Conservation (phyloP, 352 stramenopile genomes). For the Hyaloperonospora brassicae region DNA sequence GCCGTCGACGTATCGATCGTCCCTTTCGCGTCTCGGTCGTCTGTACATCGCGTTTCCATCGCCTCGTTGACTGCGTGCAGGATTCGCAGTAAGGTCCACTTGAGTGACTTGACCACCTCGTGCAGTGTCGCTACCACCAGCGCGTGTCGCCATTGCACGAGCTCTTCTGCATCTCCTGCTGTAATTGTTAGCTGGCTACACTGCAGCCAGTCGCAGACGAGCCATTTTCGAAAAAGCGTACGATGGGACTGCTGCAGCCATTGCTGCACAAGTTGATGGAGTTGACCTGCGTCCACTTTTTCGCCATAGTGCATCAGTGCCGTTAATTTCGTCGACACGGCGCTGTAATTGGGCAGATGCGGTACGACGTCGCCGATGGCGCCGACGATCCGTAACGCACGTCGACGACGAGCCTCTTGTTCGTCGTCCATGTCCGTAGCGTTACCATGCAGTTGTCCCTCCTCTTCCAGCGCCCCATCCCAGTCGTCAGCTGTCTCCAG, state of each 20-base stretch:
- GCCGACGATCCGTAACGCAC: conserved; percentile 7
- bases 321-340: conserved; percentile 19
- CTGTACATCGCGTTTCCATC: conserved; percentile 3
- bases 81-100: conserved; percentile 18
- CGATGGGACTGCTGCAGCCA: conserved; percentile 24
- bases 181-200: conserved; percentile 17
- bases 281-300: conserved; percentile 19
- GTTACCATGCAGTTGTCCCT: not conserved
- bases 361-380: conserved; percentile 34
- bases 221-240: conserved; percentile 30
- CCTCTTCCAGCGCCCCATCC: conserved; percentile 8
- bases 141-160: conserved; percentile 29
- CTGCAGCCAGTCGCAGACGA: conserved; percentile 25
- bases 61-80: conserved; percentile 17
- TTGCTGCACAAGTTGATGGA: conserved; percentile 18
- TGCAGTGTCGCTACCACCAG: conserved; percentile 28
- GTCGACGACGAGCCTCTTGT: conserved; percentile 1
- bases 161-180: conserved; percentile 1
- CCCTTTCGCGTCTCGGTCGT: not conserved
- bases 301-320: conserved; percentile 29
- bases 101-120: conserved; percentile 25
- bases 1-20: not conserved
- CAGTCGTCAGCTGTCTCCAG: conserved; percentile 25
- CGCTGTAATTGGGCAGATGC: conserved; percentile 41
- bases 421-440: not conserved